phyloP scores from a whole-genome alignment of 495 filamentous ascomycete genomes.

The Trichocladium uniseriatum region DNA sequence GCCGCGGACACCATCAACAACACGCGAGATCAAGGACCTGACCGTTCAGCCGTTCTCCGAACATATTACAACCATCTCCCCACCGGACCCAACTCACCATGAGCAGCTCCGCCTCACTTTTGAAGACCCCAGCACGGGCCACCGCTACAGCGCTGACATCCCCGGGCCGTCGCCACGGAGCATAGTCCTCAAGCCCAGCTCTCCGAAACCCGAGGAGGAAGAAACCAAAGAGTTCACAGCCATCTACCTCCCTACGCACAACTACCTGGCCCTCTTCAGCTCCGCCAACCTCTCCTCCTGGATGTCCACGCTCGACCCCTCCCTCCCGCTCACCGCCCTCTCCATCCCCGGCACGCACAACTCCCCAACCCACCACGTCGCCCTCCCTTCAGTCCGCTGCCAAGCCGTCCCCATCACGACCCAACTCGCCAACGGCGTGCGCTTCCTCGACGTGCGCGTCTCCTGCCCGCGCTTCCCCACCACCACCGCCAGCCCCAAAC shows the following conservation, averaged over 20 bases:
- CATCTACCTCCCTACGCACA: constrained; percentile 55
- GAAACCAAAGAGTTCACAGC: constrained; percentile 51
- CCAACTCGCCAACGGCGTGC: constrained; percentile 83
- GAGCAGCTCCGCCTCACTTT: constrained; percentile 41
- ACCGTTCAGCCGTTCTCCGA: constrained; percentile 32
- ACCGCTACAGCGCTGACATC: constrained; percentile 32
- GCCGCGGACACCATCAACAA: constrained; percentile 7
- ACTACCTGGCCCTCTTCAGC: constrained; percentile 69
- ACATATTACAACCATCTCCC: constrained; percentile 22
- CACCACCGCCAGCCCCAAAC: constrained; percentile 25
- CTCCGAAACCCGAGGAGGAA: background rate
- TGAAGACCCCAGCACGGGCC: constrained; percentile 21
- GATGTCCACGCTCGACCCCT: constrained; percentile 67
- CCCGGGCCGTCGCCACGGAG: constrained; percentile 29
- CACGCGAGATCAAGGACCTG: constrained; percentile 27
- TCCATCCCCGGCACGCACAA: constrained; percentile 97
- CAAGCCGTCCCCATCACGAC: constrained; percentile 67
- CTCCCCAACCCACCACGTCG: constrained; percentile 69
- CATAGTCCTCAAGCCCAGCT: constrained; percentile 24
- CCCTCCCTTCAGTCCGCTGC: constrained; percentile 87
- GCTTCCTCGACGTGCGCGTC: constrained; percentile 87
- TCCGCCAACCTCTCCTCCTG: constrained; percentile 61
- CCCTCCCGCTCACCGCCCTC: constrained; percentile 64
- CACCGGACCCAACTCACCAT: constrained; percentile 24
- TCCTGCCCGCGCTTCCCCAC: constrained; percentile 24